Evolutionary conservation across 2,329 filamentous ascomycete species (phyloP), one percentile per base, ranked within the genome.

Genomic region (Aplosporella prunicola): DNA sequence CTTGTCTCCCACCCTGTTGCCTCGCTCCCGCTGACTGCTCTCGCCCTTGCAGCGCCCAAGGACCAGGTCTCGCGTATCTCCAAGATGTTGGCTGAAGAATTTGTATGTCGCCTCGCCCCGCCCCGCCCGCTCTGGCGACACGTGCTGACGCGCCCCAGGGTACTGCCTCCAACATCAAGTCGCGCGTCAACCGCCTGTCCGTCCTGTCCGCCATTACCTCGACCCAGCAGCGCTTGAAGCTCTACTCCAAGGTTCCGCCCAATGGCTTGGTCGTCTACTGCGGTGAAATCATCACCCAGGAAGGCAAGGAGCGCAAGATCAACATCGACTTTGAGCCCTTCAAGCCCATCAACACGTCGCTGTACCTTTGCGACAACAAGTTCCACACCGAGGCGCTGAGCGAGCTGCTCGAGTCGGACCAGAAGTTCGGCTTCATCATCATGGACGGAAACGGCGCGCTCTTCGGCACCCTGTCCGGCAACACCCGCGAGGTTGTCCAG

Each of bases 41-140:
- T 16, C 27, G 27, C 41, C 40, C 53, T 47, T 32, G 40, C 56
- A 93, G 86, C 91, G 43, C 91, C 91, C 51, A 98, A 98, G 78
- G 88, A 95, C 65, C 91, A 98, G 69, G 77, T 98, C 47, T 96
- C 91, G 30, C 82, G 88, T 57, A 82, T 85, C 39, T 85, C 91
- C 43, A 96, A 96, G 76, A 98, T 98, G 91, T 82, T 98, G 80
- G 93, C 93, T 71, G 91, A 98, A 95, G 88, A 94, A 84, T 94
- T 91, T 61, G 85, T 91, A 75, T 50, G 82, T 68, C 40, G 31
- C 30, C 22, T 35, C 17, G 22, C 32, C 20, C 36, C 35, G 25
- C 45, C 36, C 36, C 40, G 42, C 52, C 58, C 51, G 59, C 47
- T 32, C 18, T 23, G 43, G 27, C 11, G 39, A 24, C 49, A 8